These are phyloP conservation scores for Lojkania enalia DNA, from an alignment of 2,329 filamentous ascomycete species.

Conservation along the genomic window DNA sequence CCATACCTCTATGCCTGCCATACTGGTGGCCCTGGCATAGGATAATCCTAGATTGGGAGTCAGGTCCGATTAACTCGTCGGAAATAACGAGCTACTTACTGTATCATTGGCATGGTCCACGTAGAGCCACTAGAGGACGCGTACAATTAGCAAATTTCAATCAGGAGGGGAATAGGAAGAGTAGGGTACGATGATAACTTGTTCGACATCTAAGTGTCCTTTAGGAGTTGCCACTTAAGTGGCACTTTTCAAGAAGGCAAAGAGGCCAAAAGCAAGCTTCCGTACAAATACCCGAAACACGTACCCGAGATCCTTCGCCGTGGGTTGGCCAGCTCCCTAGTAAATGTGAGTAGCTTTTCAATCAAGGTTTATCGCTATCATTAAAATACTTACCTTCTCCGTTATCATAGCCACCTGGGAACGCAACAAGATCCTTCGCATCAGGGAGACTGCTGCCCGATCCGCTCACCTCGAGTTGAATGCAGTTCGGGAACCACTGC, in stretches of 20 bases:
- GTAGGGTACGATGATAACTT: not conserved
- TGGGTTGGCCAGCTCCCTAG: too few species aligned
- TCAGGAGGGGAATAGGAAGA: not conserved
- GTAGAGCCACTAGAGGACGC: slow-evolving; percentile 5
- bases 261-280: too few species aligned
- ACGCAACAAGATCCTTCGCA: slow-evolving; percentile 5
- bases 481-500: slow-evolving; percentile 7
- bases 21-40: slow-evolving; percentile 5
- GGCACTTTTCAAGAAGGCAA: too few species aligned
- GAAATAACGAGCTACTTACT: slow-evolving; percentile 1
- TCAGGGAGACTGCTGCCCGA: slow-evolving; percentile 2
- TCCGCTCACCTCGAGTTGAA: slow-evolving; percentile 8
- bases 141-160: too few species aligned
- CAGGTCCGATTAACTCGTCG: not conserved
- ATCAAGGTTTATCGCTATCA: too few species aligned
- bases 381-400: not conserved
- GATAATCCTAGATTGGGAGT: slow-evolving; percentile 1
- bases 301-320: too few species aligned
- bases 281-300: too few species aligned
- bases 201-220: not conserved
- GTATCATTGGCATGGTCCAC: slow-evolving; percentile 1
- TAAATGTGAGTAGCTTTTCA: too few species aligned
- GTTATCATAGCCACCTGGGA: slow-evolving; percentile 7
- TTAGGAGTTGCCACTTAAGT: too few species aligned
- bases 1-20: slow-evolving; percentile 6